Evolutionary conservation across 148 eudicot genomes (phyloP).

Genomic region (Rhododendron ovatum): DNA sequence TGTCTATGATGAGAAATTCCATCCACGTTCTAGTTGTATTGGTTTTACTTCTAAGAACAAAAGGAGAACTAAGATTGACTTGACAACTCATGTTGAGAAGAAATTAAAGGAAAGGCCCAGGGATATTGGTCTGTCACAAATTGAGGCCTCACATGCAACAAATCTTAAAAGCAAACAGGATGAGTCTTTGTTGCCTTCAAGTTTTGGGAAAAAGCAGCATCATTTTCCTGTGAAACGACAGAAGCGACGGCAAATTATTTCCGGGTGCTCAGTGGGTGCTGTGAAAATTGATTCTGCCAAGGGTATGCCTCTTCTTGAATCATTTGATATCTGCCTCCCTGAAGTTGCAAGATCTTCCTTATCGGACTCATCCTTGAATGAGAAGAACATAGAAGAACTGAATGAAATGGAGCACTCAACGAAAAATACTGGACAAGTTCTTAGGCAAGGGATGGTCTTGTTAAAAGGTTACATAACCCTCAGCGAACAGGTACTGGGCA

Average conservation of each 20-base stretch:
- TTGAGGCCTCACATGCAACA: not conserved
- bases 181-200: conserved; percentile 27
- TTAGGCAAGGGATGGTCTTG: conserved; percentile 63
- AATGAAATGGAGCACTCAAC: not conserved
- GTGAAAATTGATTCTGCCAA: conserved; percentile 8
- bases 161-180: not conserved
- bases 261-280: conserved; percentile 1
- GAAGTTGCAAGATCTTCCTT: not conserved
- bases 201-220: conserved; percentile 31
- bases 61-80: conserved; percentile 21
- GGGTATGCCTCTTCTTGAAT: conserved; percentile 3
- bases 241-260: not conserved
- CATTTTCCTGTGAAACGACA: conserved; percentile 6
- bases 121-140: not conserved
- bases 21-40: not conserved
- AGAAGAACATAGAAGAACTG: conserved; percentile 3
- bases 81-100: not conserved
- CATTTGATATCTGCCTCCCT: conserved; percentile 40
- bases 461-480: conserved; percentile 38
- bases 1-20: not conserved
- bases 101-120: not conserved
- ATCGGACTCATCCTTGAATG: not conserved
- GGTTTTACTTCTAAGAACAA: not conserved
- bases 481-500: conserved; percentile 41
- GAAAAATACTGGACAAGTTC: conserved; percentile 19